Percentiles rank a stretch among this genome's conserved stretches.
Evolutionary conservation across 306 rosid genomes (phyloP).

Genomic region (Crotalaria pallida): DNA sequence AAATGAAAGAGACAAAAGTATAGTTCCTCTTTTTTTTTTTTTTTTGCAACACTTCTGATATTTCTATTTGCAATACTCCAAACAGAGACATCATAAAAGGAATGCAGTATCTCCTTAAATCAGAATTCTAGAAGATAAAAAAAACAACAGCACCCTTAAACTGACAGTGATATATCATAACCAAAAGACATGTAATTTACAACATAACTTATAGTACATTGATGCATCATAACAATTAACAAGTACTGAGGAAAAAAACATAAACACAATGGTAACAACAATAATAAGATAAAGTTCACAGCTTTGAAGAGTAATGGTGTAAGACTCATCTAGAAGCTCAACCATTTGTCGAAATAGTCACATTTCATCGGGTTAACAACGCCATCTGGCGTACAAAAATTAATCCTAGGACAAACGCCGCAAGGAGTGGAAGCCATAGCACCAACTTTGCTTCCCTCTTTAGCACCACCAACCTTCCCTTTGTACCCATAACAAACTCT

Average conservation of each 20-base stretch:
- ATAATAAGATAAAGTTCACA: neutral
- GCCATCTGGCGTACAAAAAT: slow-evolving; percentile 45
- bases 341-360: slow-evolving; percentile 41
- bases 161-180: too few relatives aligned
- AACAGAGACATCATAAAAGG: too few relatives aligned
- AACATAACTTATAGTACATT: too few relatives aligned
- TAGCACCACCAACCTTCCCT: slow-evolving; percentile 27
- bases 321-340: slow-evolving; percentile 31
- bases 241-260: neutral
- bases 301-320: neutral
- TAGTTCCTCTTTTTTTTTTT: too few relatives aligned
- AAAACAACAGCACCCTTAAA: too few relatives aligned
- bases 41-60: too few relatives aligned
- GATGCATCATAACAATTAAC: too few relatives aligned
- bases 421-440: slow-evolving; percentile 65
- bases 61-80: too few relatives aligned
- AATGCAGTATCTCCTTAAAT: too few relatives aligned
- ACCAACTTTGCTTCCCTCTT: slow-evolving; percentile 24
- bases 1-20: too few relatives aligned
- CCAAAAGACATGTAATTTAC: too few relatives aligned
- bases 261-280: too few relatives aligned
- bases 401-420: slow-evolving; percentile 54
- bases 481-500: slow-evolving; percentile 43
- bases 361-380: slow-evolving; percentile 48
- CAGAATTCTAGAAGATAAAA: neutral